Evolutionary conservation across 1,284 basidiomycete genomes (phyloP).

Genomic region (Boletus putidus): DNA sequence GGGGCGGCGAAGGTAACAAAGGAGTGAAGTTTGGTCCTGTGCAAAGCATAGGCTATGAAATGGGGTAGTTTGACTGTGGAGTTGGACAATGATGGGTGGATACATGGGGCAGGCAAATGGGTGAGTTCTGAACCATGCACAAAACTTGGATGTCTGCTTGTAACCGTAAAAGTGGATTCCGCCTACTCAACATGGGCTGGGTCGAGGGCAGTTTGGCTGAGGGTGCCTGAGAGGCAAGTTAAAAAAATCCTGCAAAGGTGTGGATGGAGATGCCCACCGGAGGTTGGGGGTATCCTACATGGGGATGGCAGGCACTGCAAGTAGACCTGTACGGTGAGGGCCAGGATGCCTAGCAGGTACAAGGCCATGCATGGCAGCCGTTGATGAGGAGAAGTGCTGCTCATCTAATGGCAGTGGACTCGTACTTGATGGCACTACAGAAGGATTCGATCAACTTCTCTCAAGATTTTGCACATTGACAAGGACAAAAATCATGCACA

Average conservation of each 20-base stretch:
- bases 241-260: not conserved
- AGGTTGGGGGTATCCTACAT: conserved; percentile 35
- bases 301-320: conserved; percentile 33
- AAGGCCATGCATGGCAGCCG: conserved; percentile 39
- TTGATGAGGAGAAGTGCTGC: no score
- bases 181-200: conserved; percentile 28
- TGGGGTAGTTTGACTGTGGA: conserved; percentile 66
- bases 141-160: conserved; percentile 63
- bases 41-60: conserved; percentile 88
- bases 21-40: conserved; percentile 80
- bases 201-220: conserved; percentile 35
- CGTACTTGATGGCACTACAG: no score
- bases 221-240: conserved; percentile 26
- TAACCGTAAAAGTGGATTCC: conserved; percentile 82
- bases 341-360: conserved; percentile 27
- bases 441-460: no score
- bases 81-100: conserved; percentile 51
- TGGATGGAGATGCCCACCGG: conserved; percentile 16
- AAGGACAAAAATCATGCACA: no score
- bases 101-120: conserved; percentile 74
- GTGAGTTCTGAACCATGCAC: conserved; percentile 77
- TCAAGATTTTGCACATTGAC: no score
- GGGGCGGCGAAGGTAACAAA: conserved; percentile 86
- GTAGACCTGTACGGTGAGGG: conserved; percentile 32
- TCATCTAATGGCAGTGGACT: no score